Evolutionary conservation across 2,329 filamentous ascomycete genomes (phyloP), one percentile per base, ranked within the genome.

Genomic region (Fusarium marasasianum): DNA sequence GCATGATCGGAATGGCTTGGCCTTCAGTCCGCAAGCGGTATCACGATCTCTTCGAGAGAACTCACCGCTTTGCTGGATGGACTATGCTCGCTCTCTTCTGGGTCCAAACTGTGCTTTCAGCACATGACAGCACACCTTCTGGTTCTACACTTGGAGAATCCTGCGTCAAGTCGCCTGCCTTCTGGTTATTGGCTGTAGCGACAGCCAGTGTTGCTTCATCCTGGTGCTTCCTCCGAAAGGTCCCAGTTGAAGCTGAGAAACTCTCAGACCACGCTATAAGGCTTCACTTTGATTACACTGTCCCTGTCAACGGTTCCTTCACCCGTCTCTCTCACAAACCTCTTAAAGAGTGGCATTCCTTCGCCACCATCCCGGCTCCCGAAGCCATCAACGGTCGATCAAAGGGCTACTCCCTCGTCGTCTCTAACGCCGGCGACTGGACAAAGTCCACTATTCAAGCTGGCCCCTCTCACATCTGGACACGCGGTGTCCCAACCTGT

Each of bases 381-480:
- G 80, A 83, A 60, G 60, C 79, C 26, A 35, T 67, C 56, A 51
- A 74, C 71, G 59, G 70, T 61, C 20, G 77, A 51, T 57, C 72
- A 57, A 68, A 76, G 17, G 91, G 89, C 12, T 94, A 92, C 81
- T 93, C 91, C 0, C 85, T 92, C 33, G 83, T 94, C 48, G 87
- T 94, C 37, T 93, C 91, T 45, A 92, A 91, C 74, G 92, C 92
- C 4, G 93, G 93, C 17, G 92, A 94, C 83, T 95, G 92, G 92
- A 95, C 93, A 0, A 84, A 84, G 35, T 84, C 86, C n/a, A 87
- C 89, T 40, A 94, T 95, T 80, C 82, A 87, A 54, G 84, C 87
- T 45, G 88, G 89, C 1, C 91, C 91, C 2, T 86, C 84, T 0
- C 82, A 88, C 41, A 83, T 94, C 47, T 94, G 91, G 90, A 89